These are phyloP conservation scores for Ustilago shanxiensis DNA, from an alignment of 1,284 basidiomycete genomes.

Conservation along the genomic window DNA sequence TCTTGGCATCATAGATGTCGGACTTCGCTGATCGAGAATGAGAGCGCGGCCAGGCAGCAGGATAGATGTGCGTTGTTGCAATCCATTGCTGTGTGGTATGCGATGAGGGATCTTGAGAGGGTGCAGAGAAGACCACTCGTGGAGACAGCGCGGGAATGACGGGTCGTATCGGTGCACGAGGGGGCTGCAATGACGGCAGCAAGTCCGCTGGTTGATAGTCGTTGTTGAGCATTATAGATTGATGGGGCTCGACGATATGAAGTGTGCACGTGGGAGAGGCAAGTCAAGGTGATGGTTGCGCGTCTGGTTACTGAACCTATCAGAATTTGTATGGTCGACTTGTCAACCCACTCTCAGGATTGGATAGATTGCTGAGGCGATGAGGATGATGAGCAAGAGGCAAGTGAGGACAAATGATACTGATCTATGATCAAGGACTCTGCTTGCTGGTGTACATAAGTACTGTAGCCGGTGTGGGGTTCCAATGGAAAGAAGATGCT, in stretches of 20 bases:
- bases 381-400: not conserved
- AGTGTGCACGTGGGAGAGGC: too few relatives aligned
- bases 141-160: constrained; percentile 18
- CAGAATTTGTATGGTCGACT: too few relatives aligned
- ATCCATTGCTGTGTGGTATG: constrained; percentile 69
- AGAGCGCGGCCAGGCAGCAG: constrained; percentile 78
- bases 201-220: constrained; percentile 33
- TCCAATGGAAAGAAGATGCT: too few relatives aligned
- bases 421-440: not conserved
- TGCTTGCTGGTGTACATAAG: too few relatives aligned
- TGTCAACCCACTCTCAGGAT: too few relatives aligned
- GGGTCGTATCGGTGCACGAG: constrained; percentile 12
- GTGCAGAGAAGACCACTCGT: constrained; percentile 40
- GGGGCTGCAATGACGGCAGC: constrained; percentile 38
- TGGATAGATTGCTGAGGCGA: not conserved
- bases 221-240: constrained; percentile 20
- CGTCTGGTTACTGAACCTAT: too few relatives aligned
- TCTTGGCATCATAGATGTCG: constrained; percentile 38
- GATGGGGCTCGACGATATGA: too few relatives aligned
- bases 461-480: too few relatives aligned
- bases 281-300: too few relatives aligned
- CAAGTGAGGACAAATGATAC: not conserved
- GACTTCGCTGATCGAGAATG: constrained; percentile 45
- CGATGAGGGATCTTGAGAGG: constrained; percentile 39
- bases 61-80: constrained; percentile 79